Evolutionary conservation across 306 rosid species (phyloP).

Genomic region (Rosa rugosa): DNA sequence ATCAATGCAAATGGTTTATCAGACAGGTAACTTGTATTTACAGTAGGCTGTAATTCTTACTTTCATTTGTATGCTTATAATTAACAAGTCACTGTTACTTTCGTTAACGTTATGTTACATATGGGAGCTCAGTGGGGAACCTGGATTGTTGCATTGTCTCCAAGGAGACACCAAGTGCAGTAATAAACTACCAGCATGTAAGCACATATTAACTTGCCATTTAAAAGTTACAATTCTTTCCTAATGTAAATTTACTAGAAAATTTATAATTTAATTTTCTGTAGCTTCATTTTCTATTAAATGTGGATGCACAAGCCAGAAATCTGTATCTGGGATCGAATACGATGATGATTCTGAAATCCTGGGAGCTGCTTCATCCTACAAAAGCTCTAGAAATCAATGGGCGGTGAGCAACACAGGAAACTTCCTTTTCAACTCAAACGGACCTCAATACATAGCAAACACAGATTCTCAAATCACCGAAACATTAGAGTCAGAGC

Average conservation of each 20-base stretch:
- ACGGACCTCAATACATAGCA: conserved; percentile 28
- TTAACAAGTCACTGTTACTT: not conserved
- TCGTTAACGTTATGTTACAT: not conserved
- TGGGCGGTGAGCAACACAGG: conserved; percentile 40
- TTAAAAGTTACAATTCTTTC: not conserved
- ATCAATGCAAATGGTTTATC: conserved; percentile 25
- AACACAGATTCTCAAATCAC: conserved; percentile 32
- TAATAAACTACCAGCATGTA: conserved; percentile 27
- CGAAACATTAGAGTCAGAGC: conserved; percentile 30
- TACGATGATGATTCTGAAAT: conserved; percentile 32
- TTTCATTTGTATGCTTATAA: not conserved
- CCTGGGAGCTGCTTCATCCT: conserved; percentile 34
- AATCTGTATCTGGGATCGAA: conserved; percentile 27
- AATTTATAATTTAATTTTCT: not conserved
- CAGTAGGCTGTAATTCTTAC: not conserved
- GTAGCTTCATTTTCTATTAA: conserved; percentile 40
- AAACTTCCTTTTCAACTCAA: conserved; percentile 30
- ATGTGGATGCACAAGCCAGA: conserved; percentile 30
- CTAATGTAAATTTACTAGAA: not conserved
- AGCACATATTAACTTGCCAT: not conserved
- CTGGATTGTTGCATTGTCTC: conserved; percentile 33
- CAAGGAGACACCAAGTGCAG: conserved; percentile 21
- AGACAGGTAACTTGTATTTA: conserved; percentile 21
- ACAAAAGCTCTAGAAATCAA: conserved; percentile 15
- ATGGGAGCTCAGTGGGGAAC: conserved; percentile 20